A percentile compares a stretch with the other conserved stretches of the same genome.
phyloP scores from a whole-genome alignment of 2,329 filamentous ascomycete genomes.

The Scytalidium sp. region DNA sequence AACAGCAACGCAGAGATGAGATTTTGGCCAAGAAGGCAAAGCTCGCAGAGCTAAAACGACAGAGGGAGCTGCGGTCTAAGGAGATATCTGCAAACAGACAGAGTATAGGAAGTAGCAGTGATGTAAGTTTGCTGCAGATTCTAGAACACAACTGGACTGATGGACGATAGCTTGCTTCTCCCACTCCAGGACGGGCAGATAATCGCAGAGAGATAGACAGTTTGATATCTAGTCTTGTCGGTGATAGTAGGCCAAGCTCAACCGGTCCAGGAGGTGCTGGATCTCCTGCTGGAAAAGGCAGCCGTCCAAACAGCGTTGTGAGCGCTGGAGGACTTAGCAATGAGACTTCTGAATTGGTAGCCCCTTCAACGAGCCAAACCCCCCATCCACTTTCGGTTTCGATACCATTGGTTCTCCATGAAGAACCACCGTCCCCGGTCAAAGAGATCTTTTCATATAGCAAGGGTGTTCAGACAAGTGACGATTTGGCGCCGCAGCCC shows the following conservation, averaged over 20 bases:
- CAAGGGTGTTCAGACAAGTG: constrained; percentile 90
- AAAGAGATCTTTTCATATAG: constrained; percentile 93
- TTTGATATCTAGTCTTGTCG: constrained; percentile 80
- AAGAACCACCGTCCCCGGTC: constrained; percentile 71
- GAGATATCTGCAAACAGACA: constrained; percentile 70
- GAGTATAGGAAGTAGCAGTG: constrained; percentile 64
- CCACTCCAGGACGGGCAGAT: constrained; percentile 66
- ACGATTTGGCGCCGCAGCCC: constrained; percentile 61
- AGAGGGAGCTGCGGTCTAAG: constrained; percentile 78
- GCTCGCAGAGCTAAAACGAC: constrained; percentile 91
- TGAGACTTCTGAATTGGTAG: constrained; percentile 61
- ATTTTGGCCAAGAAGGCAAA: constrained; percentile 96
- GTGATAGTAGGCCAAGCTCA: constrained; percentile 70
- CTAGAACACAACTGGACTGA: constrained; percentile 25
- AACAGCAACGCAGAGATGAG: constrained; percentile 84
- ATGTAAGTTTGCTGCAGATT: constrained; percentile 52
- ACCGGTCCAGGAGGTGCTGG: constrained; percentile 60
- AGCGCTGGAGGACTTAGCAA: constrained; percentile 80
- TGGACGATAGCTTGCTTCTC: constrained; percentile 58
- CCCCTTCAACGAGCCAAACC: constrained; percentile 36
- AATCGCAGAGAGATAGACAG: constrained; percentile 76
- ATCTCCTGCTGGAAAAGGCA: constrained; percentile 67
- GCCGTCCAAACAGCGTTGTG: constrained; percentile 81
- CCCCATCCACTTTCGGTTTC: constrained; percentile 38
- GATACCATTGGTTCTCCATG: constrained; percentile 73